Percentiles rank a stretch among this genome's conserved stretches.
Conservation (phyloP, 768 basidiomycete species). For the Gyrodon lividus region DNA sequence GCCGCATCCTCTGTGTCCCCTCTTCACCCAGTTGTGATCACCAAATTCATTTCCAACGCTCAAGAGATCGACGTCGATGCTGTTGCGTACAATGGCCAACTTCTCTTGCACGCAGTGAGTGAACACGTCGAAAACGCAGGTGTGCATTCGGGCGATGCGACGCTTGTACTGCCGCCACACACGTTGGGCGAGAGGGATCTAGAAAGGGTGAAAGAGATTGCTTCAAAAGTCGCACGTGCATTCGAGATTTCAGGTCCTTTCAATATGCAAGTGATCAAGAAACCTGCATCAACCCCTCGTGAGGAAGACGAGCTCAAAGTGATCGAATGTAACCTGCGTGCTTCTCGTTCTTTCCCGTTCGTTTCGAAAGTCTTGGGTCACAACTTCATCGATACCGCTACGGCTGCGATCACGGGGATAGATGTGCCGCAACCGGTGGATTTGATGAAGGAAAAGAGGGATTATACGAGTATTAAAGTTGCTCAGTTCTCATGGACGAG, state of each 20-base stretch:
- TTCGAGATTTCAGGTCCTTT: conserved; percentile 97
- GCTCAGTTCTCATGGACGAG: conserved; percentile 99
- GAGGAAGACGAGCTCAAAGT: conserved; percentile 82
- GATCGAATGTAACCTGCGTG: conserved; percentile 98
- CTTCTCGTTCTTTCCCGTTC: conserved; percentile 98
- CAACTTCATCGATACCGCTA: conserved; percentile 96
- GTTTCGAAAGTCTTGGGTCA: conserved; percentile 97
- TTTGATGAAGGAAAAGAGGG: conserved; percentile 82
- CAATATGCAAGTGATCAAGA: conserved; percentile 99
- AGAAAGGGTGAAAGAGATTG: conserved; percentile 86
- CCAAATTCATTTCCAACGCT: conserved; percentile 97
- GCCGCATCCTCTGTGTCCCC: conserved; percentile 96
- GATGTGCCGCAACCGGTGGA: conserved; percentile 91
- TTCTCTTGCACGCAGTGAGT: conserved; percentile 93
- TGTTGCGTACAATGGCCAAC: conserved; percentile 88
- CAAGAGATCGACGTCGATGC: conserved; percentile 99
- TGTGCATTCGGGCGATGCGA: conserved; percentile 98
- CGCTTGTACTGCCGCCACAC: conserved; percentile 93
- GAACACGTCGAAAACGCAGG: conserved; percentile 99
- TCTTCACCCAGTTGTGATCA: conserved; percentile 95
- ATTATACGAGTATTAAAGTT: conserved; percentile 96
- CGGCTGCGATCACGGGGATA: conserved; percentile 80
- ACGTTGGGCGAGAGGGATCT: conserved; percentile 75
- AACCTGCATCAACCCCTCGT: conserved; percentile 49
- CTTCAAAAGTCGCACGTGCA: conserved; percentile 90